These are phyloP conservation scores for Hemileccinum impolitum DNA, from an alignment of 768 basidiomycete genomes.

Conservation along the genomic window DNA sequence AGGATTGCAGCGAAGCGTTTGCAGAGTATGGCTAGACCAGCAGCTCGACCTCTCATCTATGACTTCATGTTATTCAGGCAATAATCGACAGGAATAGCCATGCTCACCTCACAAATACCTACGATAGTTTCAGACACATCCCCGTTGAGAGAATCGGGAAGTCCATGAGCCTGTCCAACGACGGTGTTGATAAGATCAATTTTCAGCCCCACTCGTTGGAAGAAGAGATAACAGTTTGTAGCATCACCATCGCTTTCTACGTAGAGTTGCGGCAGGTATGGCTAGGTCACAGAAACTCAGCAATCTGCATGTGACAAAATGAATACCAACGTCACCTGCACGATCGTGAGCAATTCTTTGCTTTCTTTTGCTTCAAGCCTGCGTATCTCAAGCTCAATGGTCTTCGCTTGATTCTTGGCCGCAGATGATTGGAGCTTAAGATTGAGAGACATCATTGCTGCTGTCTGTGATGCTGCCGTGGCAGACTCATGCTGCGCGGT, in stretches of 20 bases:
- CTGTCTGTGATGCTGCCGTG: conserved; percentile 81
- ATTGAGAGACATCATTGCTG: conserved; percentile 92
- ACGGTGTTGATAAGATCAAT: conserved; percentile 81
- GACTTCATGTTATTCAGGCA: not conserved
- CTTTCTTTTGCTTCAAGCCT: conserved; percentile 83
- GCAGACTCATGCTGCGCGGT: conserved; percentile 81
- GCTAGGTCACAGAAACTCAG: conserved; percentile 39
- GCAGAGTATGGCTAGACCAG: conserved; percentile 77
- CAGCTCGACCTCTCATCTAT: conserved; percentile 82
- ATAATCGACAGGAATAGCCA: not conserved
- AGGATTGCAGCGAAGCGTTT: conserved; percentile 87
- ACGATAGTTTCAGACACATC: conserved; percentile 82
- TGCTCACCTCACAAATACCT: conserved; percentile 86
- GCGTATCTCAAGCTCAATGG: conserved; percentile 85
- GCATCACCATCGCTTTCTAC: conserved; percentile 87
- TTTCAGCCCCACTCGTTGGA: conserved; percentile 85
- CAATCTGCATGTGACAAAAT: not conserved
- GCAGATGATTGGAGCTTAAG: conserved; percentile 91
- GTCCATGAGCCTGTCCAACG: conserved; percentile 75
- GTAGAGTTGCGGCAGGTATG: conserved; percentile 89
- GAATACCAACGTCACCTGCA: conserved; percentile 54
- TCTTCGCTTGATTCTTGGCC: conserved; percentile 84
- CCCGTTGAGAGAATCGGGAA: conserved; percentile 83
- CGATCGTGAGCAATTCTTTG: conserved; percentile 72
- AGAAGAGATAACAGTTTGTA: conserved; percentile 87